phyloP scores from a whole-genome alignment of 352 stramenopile species.

The Elongisporangium prolatum region DNA sequence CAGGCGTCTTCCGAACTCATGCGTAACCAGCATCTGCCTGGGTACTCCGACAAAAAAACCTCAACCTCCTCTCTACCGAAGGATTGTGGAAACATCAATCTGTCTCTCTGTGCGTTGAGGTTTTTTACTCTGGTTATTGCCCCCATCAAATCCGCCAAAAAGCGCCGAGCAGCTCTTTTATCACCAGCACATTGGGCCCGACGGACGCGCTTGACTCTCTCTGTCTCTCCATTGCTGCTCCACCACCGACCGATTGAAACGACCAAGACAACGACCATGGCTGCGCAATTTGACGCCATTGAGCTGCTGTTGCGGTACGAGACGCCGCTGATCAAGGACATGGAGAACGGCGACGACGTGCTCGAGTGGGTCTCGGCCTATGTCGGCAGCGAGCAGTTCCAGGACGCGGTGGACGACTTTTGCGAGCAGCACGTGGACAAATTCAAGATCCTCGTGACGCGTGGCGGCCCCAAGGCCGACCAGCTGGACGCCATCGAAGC shows the following conservation, averaged over 20 bases:
- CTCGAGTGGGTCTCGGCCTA: conserved; percentile 77
- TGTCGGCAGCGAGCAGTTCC: conserved; percentile 68
- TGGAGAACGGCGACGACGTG: conserved; percentile 74
- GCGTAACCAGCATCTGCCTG: not conserved
- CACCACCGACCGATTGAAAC: too few relatives aligned
- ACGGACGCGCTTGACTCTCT: conserved; percentile 6
- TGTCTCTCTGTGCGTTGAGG: not conserved
- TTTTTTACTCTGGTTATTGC: not conserved
- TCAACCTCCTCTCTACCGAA: not conserved
- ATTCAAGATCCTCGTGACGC: conserved; percentile 62
- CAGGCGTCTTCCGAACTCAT: not conserved
- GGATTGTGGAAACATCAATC: not conserved
- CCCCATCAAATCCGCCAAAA: not conserved
- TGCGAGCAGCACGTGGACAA: conserved; percentile 52
- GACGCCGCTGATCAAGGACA: conserved; percentile 78
- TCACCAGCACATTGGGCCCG: not conserved
- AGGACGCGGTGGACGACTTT: conserved; percentile 54
- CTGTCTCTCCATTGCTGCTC: too few relatives aligned
- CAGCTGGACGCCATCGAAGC: conserved; percentile 59
- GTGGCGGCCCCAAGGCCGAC: conserved; percentile 46
- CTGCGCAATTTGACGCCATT: conserved; percentile 64
- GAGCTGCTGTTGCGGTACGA: conserved; percentile 75
- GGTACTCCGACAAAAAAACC: not conserved
- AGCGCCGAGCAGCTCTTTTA: not conserved
- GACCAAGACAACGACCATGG: not conserved